Evolutionary conservation across 495 filamentous ascomycete genomes (phyloP), one percentile per base, ranked within the genome.

Genomic region (Xanthoparmelia taractica): DNA sequence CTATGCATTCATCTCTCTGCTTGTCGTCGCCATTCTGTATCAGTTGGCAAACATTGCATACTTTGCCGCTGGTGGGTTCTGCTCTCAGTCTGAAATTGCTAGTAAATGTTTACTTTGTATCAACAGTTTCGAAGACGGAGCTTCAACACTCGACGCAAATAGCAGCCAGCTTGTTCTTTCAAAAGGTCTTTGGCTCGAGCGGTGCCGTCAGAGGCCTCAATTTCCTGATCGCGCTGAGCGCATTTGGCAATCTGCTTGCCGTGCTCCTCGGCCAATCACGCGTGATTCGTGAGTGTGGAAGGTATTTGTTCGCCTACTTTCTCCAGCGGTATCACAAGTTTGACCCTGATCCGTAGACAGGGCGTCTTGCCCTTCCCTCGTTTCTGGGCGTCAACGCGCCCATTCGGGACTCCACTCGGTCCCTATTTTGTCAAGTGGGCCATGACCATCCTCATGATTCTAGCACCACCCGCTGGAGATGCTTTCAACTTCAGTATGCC

Each of bases 381-480:
- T 10, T 85, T 87, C 66, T 87, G 83, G 84, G 85, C 83, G 0
- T 85, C 81, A 0, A 86, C 83, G 0, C 76, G 76, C 12, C 86
- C 86, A 0, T 87, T 87, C 62, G 82, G 82, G 36, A 87, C 84
- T 6, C 84, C 85, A 0, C 63, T 86, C 0, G 84, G 79, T 0
- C 83, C 85, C 0, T 86, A 86, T 68, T 45, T 79, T 15, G 40
- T 87, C 5, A 82, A 85, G 66, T 89, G 81, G 79, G 59, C 67
- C 1, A 63, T 86, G 45, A 89, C 85, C 0, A 58, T 85, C 8
- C 50, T 89, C 45, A 85, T 87, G 82, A 87, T 87, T 29, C 66
- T 87, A 0, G 85, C 84, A 1, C 85, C 84, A 6, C 86, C 85
- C 0, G 84, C 84, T 4, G 86, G 86, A 8, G 85, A 88, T 72